Conservation (phyloP, 345 rosid species). For the Pseudoturritis turrita region DNA sequence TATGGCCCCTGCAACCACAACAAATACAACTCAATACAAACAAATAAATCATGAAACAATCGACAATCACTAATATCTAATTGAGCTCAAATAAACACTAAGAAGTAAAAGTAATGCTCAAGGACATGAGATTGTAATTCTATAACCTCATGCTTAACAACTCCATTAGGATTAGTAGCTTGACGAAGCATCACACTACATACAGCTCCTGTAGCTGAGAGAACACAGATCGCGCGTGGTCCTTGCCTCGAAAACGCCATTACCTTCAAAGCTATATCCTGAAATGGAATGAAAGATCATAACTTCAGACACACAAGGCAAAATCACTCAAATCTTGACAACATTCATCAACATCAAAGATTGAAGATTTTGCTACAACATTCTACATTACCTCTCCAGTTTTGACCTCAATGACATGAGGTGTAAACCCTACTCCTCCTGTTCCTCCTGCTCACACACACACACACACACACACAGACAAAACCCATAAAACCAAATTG, state of each 20-base stretch:
- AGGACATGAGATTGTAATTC: background rate
- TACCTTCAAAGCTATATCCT: slow-evolving; percentile 84
- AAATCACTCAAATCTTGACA: background rate
- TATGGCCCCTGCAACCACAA: slow-evolving; percentile 61
- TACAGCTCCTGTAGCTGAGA: slow-evolving; percentile 91
- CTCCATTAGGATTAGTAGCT: slow-evolving; percentile 50
- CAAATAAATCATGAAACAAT: background rate
- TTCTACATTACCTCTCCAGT: slow-evolving; percentile 87
- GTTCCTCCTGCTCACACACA: slow-evolving; percentile 58
- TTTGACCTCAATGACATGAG: slow-evolving; percentile 82
- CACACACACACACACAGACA: slow-evolving; percentile 12
- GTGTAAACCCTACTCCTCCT: slow-evolving; percentile 94
- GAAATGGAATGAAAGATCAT: slow-evolving; percentile 13
- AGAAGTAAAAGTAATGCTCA: background rate
- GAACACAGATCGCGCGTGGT: slow-evolving; percentile 84
- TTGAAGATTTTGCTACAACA: background rate
- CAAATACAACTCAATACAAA: background rate
- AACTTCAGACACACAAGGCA: background rate
- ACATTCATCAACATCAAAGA: background rate
- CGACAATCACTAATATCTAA: background rate
- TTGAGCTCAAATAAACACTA: background rate
- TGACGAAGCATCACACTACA: slow-evolving; percentile 77
- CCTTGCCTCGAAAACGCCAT: slow-evolving; percentile 80
- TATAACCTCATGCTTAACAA: slow-evolving; percentile 85
- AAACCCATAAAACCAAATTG: background rate